Evolutionary conservation across 2,329 filamentous ascomycete genomes (phyloP).

Genomic region (Talaromyces albobiverticillius): DNA sequence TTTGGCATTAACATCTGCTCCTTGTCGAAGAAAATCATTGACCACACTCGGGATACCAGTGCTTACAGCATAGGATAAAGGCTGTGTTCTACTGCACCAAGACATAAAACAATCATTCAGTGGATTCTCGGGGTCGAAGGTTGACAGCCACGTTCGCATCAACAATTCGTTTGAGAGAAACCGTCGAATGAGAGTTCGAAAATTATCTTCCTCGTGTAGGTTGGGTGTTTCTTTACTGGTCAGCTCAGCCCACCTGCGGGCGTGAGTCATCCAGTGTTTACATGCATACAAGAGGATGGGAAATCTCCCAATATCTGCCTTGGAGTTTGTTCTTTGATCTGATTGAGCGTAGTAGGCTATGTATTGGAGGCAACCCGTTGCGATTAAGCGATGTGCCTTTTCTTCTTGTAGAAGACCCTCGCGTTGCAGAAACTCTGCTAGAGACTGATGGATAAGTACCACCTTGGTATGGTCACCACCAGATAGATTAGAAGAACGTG

Average conservation of each 20-base stretch:
- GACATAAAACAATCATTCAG: no score
- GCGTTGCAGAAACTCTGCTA: no score
- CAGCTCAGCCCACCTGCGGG: not conserved
- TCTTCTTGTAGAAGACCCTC: no score
- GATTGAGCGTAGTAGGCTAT: not conserved
- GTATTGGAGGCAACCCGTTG: not conserved
- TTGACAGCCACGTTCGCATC: no score
- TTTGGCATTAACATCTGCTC: not conserved
- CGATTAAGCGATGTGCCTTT: not conserved
- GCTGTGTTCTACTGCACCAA: not conserved
- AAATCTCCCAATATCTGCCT: not conserved
- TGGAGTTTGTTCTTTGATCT: not conserved
- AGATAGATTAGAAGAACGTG: not conserved
- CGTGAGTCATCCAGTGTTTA: not conserved
- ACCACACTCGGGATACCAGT: not conserved
- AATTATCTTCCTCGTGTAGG: no score
- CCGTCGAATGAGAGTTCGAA: no score
- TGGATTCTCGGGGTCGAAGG: no score
- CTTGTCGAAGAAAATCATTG: not conserved
- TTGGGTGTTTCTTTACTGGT: not conserved
- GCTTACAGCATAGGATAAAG: not conserved
- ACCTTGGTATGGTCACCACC: not conserved
- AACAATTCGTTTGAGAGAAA: no score
- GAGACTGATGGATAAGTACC: no score
- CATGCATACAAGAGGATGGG: not conserved